A percentile compares a stretch with the other conserved stretches of the same genome.
These are phyloP conservation scores for Paspalum vaginatum DNA, from an alignment of 176 grass and related monocot genomes.

Conservation along the genomic window DNA sequence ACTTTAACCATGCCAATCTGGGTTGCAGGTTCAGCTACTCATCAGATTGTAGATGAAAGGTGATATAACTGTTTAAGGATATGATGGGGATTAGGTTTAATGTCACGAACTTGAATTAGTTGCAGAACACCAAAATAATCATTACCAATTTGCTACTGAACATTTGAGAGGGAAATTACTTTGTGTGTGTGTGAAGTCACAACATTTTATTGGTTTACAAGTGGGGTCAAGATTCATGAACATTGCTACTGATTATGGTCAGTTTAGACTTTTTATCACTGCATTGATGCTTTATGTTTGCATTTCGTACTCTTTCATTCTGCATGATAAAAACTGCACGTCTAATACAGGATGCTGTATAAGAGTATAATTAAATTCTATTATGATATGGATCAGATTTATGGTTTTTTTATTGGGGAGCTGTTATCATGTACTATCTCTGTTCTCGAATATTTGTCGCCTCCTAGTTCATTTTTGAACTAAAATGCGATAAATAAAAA, in stretches of 20 bases:
- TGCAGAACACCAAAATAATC: not conserved
- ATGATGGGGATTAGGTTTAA: not conserved
- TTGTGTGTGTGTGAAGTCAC: not conserved
- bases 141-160: not conserved
- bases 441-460: too few species aligned
- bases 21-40: constrained; percentile 13
- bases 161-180: not conserved
- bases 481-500: too few species aligned
- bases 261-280: not conserved
- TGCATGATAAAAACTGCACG: not conserved
- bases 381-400: not conserved
- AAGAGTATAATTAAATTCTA: not conserved
- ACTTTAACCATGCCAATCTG: not conserved
- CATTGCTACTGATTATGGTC: not conserved
- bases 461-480: too few species aligned
- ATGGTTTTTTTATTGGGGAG: not conserved
- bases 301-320: not conserved
- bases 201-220: constrained; percentile 1
- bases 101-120: not conserved
- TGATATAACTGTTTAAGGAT: not conserved
- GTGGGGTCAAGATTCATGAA: not conserved
- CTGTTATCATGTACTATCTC: constrained; percentile 9
- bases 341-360: not conserved
- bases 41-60: not conserved
- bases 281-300: not conserved